A percentile compares a stretch with the other conserved stretches of the same genome.
These are phyloP conservation scores for Nothopassalora personata DNA, from an alignment of 2,329 filamentous ascomycete species.

Conservation along the genomic window DNA sequence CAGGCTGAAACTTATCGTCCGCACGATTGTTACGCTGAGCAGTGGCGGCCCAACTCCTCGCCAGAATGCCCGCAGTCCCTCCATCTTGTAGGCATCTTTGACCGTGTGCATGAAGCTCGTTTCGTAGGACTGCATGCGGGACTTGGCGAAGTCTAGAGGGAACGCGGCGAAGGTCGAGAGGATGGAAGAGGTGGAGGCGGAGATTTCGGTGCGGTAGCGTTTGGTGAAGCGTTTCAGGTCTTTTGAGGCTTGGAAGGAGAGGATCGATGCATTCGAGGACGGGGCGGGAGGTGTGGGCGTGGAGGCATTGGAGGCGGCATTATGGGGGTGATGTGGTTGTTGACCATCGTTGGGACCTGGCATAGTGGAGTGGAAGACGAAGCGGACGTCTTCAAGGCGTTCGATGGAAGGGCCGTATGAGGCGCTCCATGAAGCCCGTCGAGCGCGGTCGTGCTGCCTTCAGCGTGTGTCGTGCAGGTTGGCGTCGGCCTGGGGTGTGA, in stretches of 20 bases:
- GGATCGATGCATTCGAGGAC: conserved; percentile 8
- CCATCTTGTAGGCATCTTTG: conserved; percentile 63
- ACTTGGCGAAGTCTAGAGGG: conserved; percentile 83
- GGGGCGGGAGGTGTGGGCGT: neutral
- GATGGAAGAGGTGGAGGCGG: conserved; percentile 70
- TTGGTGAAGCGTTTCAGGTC: conserved; percentile 57
- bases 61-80: conserved; percentile 48
- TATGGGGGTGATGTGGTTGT: neutral
- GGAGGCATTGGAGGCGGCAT: neutral
- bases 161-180: conserved; percentile 77
- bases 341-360: conserved; percentile 14
- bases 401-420: conserved; percentile 24
- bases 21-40: conserved; percentile 69
- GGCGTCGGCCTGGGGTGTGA: neutral
- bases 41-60: conserved; percentile 68
- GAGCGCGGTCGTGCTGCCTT: neutral
- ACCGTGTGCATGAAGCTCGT: conserved; percentile 55
- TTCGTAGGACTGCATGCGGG: conserved; percentile 75
- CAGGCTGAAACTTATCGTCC: conserved; percentile 72
- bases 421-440: conserved; percentile 31
- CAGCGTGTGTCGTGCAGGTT: conserved; percentile 2
- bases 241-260: conserved; percentile 33
- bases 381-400: conserved; percentile 24
- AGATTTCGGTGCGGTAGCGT: conserved; percentile 73
- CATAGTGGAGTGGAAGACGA: conserved; percentile 22